Evolutionary conservation across 495 filamentous ascomycete species (phyloP).

Genomic region (Cercophora samala): DNA sequence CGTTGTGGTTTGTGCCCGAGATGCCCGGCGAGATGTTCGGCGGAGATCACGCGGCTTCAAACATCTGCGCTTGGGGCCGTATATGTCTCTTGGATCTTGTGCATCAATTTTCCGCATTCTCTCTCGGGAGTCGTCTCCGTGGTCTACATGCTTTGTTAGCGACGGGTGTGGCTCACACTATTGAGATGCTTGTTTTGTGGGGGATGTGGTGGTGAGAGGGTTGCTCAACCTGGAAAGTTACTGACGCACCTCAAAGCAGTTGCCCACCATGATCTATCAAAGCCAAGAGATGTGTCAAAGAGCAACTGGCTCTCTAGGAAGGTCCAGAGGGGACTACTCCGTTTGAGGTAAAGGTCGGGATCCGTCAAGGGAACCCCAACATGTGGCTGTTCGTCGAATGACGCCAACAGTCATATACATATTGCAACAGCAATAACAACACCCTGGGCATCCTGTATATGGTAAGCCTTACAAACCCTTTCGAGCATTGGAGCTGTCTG

Average conservation of each 20-base stretch:
- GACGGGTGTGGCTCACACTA: not conserved
- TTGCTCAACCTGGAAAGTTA: not conserved
- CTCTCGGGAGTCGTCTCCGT: not conserved
- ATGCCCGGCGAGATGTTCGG: not conserved
- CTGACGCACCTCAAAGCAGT: not conserved
- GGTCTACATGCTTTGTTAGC: not conserved
- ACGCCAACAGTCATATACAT: not conserved
- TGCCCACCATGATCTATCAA: not conserved
- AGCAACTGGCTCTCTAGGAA: not conserved
- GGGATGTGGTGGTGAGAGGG: not conserved
- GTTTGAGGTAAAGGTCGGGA: not conserved
- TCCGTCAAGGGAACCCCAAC: not conserved
- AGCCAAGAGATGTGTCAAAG: not conserved
- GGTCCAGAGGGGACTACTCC: not conserved
- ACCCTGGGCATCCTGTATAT: not conserved
- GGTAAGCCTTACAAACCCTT: not conserved
- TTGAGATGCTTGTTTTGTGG: not conserved
- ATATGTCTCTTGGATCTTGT: not conserved
- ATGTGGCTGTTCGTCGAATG: not conserved
- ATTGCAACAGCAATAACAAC: not conserved
- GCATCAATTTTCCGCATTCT: not conserved
- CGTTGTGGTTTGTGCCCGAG: constrained; percentile 1
- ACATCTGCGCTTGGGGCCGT: not conserved
- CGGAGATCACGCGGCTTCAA: not conserved
- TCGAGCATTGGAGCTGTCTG: not conserved